phyloP scores from a whole-genome alignment of 441 rosid species.

The Pelargonium myrrhifolium region DNA sequence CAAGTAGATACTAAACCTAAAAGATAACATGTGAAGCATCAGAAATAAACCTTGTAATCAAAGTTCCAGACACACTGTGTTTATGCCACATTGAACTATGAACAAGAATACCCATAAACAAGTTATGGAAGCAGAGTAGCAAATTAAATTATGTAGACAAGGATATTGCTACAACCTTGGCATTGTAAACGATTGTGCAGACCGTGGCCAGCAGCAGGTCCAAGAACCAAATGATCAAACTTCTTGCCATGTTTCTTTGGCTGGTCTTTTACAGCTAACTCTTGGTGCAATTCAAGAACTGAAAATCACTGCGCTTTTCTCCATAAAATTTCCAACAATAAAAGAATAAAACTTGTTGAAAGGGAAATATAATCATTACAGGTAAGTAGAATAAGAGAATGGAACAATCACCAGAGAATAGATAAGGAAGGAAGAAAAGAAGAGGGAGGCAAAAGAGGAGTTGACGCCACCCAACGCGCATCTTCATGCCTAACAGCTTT shows the following conservation, averaged over 20 bases:
- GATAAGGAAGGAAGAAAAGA: constrained; percentile 45
- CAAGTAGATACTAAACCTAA: background rate
- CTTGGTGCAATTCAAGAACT: constrained; percentile 45
- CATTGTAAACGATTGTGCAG: constrained; percentile 74
- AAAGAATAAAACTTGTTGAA: background rate
- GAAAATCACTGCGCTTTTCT: constrained; percentile 8
- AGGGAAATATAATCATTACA: background rate
- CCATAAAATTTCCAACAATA: background rate
- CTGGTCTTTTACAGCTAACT: constrained; percentile 19
- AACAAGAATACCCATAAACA: background rate
- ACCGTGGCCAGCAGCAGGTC: constrained; percentile 71
- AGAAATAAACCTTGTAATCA: background rate
- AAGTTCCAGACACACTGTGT: background rate
- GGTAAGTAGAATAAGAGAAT: background rate
- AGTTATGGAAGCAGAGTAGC: background rate
- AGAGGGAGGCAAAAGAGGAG: constrained; percentile 49
- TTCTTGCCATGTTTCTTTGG: constrained; percentile 38
- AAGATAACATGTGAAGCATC: background rate
- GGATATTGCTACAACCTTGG: constrained; percentile 37
- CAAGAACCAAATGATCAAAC: constrained; percentile 67
- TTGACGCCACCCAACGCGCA: constrained; percentile 58
- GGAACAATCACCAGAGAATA: constrained; percentile 37
- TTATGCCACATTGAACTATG: background rate
- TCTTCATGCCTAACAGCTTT: constrained; percentile 37
- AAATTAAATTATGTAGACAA: background rate